Conservation (phyloP, 2,329 filamentous ascomycete genomes). For the Pseudogymnoascus sp. region DNA sequence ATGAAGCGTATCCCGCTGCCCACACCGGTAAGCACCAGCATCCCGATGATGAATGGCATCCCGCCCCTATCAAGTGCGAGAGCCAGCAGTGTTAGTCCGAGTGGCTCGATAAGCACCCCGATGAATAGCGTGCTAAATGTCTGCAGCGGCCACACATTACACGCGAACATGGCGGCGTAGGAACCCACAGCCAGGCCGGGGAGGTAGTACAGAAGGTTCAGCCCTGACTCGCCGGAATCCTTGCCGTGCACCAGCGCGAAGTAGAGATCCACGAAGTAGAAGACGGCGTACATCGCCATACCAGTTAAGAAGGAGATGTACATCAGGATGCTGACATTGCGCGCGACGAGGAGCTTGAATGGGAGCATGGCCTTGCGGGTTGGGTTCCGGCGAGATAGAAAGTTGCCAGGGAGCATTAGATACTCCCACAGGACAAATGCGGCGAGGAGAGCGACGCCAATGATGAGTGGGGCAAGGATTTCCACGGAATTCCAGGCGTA, state of each 20-base stretch:
- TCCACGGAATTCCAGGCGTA: conserved; percentile 34
- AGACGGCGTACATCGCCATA: conserved; percentile 45
- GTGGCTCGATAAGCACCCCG: conserved; percentile 47
- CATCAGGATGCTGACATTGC: conserved; percentile 54
- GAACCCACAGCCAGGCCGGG: conserved; percentile 55
- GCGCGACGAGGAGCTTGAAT: conserved; percentile 47
- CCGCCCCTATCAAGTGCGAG: conserved; percentile 47
- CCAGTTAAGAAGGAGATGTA: conserved; percentile 54
- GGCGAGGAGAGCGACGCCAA: conserved; percentile 32
- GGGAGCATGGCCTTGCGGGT: conserved; percentile 57
- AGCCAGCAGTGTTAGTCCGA: conserved; percentile 50
- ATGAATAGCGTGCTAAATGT: conserved; percentile 52
- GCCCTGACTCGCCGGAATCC: conserved; percentile 42
- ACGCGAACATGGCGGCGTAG: conserved; percentile 49
- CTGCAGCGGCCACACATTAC: conserved; percentile 53
- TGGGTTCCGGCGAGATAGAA: conserved; percentile 42
- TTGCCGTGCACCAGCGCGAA: conserved; percentile 55
- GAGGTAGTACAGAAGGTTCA: conserved; percentile 55
- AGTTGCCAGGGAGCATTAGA: conserved; percentile 37
- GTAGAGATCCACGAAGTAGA: conserved; percentile 64
- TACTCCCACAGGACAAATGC: conserved; percentile 37
- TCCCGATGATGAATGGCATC: conserved; percentile 49
- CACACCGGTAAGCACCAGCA: conserved; percentile 56
- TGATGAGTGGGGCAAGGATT: conserved; percentile 33
- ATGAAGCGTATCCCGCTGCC: conserved; percentile 60